These are phyloP conservation scores for Penicillium paxilli DNA, from an alignment of 495 filamentous ascomycete genomes.

Conservation along the genomic window DNA sequence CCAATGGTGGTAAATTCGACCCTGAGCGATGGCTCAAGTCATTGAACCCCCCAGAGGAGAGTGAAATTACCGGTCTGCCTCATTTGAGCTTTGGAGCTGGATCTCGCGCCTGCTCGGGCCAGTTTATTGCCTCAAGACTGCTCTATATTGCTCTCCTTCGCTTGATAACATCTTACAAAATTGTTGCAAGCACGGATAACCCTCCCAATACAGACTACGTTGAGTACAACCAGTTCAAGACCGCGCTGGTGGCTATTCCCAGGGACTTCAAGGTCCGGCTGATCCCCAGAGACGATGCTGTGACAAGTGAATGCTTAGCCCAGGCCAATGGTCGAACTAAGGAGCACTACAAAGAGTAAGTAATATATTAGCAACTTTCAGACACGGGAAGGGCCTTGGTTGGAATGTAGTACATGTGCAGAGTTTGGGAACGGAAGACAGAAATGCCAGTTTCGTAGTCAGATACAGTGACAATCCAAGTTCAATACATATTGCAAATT, in stretches of 20 bases:
- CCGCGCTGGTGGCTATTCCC: constrained; percentile 55
- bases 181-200: constrained; percentile 46
- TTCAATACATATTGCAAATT: too few relatives aligned
- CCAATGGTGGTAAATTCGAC: constrained; percentile 48
- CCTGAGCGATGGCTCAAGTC: constrained; percentile 53
- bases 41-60: constrained; percentile 36
- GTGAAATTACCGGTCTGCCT: constrained; percentile 30
- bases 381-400: too few relatives aligned
- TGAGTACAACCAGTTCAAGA: constrained; percentile 58
- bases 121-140: constrained; percentile 50
- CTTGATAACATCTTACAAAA: constrained; percentile 48
- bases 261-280: constrained; percentile 52
- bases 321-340: constrained; percentile 36
- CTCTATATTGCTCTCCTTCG: constrained; percentile 52
- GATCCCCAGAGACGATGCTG: constrained; percentile 41
- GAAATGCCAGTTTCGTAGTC: too few relatives aligned
- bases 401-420: too few relatives aligned
- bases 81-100: constrained; percentile 57
- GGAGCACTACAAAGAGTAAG: constrained; percentile 44
- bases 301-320: constrained; percentile 34
- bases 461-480: too few relatives aligned
- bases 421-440: too few relatives aligned
- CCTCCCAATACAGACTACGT: constrained; percentile 59
- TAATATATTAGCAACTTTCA: too few relatives aligned
- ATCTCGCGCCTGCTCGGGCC: constrained; percentile 53